phyloP scores from a whole-genome alignment of 2,329 filamentous ascomycete species.

The Bertia moriformis region DNA sequence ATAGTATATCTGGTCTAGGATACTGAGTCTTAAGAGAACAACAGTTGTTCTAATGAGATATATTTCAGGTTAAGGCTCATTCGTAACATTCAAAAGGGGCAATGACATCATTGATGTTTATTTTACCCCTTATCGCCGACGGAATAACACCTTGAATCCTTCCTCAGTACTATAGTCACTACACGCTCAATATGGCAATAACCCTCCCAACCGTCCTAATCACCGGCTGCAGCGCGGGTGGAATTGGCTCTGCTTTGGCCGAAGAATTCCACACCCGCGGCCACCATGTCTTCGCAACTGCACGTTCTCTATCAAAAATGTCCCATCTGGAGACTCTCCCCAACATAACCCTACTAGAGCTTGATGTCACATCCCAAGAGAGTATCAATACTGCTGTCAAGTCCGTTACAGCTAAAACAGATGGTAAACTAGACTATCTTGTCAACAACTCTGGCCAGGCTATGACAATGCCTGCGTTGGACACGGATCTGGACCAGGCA shows the following conservation, averaged over 20 bases:
- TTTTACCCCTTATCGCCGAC: too few relatives aligned
- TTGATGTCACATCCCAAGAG: conserved; percentile 12
- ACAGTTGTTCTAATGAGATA: too few relatives aligned
- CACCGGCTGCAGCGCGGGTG: conserved; percentile 17
- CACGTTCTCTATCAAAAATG: conserved; percentile 18
- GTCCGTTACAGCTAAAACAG: conserved; percentile 9
- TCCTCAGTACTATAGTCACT: too few relatives aligned
- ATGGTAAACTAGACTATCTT: conserved; percentile 18
- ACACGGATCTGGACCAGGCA: conserved; percentile 16
- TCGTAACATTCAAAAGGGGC: too few relatives aligned
- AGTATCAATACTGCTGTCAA: conserved; percentile 9
- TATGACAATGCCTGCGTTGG: conserved; percentile 19
- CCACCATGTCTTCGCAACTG: conserved; percentile 24
- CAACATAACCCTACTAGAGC: conserved; percentile 11
- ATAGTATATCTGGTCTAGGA: too few relatives aligned
- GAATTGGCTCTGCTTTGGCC: conserved; percentile 23
- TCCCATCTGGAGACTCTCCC: conserved; percentile 5
- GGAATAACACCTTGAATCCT: too few relatives aligned
- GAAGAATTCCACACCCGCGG: conserved; percentile 17
- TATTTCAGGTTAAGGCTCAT: too few relatives aligned
- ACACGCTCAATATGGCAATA: too few relatives aligned
- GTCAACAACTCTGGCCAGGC: conserved; percentile 26
- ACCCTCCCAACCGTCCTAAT: conserved; percentile 1
- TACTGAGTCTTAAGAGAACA: too few relatives aligned
- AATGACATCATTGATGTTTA: too few relatives aligned